Evolutionary conservation across 805 yeast genomes (phyloP).

Genomic region (Yarrowia sp.): DNA sequence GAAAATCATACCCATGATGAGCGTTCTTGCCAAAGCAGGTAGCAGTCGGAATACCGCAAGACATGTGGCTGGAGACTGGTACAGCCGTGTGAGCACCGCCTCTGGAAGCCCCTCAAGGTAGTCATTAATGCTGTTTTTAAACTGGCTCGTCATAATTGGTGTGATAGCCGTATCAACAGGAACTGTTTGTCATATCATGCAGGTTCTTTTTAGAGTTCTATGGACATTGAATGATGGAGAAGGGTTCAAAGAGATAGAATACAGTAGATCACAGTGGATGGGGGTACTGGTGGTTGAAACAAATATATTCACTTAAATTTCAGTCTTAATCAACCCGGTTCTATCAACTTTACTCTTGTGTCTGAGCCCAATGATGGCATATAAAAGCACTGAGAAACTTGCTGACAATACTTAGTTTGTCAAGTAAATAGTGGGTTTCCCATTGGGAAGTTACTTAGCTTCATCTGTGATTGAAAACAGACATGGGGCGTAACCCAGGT

Average conservation of each 20-base stretch:
- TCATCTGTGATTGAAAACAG: too few relatives aligned
- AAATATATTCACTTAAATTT: too few relatives aligned
- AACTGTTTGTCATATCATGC: conserved; percentile 6
- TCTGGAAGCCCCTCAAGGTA: conserved; percentile 88
- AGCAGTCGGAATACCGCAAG: conserved; percentile 85
- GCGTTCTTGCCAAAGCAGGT: conserved; percentile 85
- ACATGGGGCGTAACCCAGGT: too few relatives aligned
- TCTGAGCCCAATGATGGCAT: too few relatives aligned
- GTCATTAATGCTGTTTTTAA: conserved; percentile 75
- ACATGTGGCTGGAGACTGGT: conserved; percentile 84
- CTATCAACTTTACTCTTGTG: too few relatives aligned
- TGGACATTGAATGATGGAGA: background rate
- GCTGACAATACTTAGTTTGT: too few relatives aligned
- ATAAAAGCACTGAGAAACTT: too few relatives aligned
- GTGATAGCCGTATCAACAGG: background rate
- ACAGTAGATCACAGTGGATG: background rate
- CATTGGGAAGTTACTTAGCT: too few relatives aligned
- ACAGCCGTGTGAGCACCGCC: conserved; percentile 75
- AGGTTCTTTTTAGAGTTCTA: background rate
- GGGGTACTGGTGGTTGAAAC: too few relatives aligned
- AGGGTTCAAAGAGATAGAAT: too few relatives aligned
- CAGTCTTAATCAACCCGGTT: too few relatives aligned
- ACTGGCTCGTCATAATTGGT: conserved; percentile 30
- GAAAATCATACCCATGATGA: conserved; percentile 82
- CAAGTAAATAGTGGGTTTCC: too few relatives aligned